Base-by-base conservation (phyloP, 2,329 filamentous ascomycete genomes). In the Bisporella sp. region DNA sequence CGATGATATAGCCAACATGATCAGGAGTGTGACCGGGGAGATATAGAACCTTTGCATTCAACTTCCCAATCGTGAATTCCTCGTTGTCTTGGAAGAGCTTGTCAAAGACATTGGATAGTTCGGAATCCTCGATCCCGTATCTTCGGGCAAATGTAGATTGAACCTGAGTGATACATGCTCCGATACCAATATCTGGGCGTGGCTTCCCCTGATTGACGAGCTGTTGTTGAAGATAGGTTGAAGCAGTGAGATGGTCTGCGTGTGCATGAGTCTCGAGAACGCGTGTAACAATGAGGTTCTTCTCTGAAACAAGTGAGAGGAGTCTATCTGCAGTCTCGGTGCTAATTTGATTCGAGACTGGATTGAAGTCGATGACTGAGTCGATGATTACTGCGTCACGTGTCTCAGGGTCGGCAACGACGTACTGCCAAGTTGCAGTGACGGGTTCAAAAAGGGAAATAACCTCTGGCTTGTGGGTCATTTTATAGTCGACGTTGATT, bases 231-330 rank as follows among this genome's bases (percentile, higher is more conserved):
- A 85, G 69, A 59, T 84, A 85, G 4, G 71, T 70, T 0, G 80
- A 71, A 0, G 81, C 75, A 0, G 78, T 84, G 0, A 84, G 54
- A 52, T 84, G 79, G 49, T 84, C 78, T 4, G 79, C 79, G 53
- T 83, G 77, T 0, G 71, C 74, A 59, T 85, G 81, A 0, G 82
- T 85, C 56, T 85, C 82, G 3, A 85, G 69, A 13, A 85, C 78
- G 40, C 64, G 66, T 1, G 69, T 66, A 7, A 84, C 59, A 0
- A 54, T 69, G 59, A 81, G 82, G 1, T 66, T 66, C 1, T 75
- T 62, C 1, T 72, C 58, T 4, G 60, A 55, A 5, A 79, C 61
- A 0, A 76, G 29, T 0, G 66, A 55, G 0, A 85, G 66, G 0
- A 85, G 55, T 0, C 52, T 42, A 51, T 85, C 78, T 2, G 82